Conservation (phyloP, 2,329 filamentous ascomycete species). For the Sporothrix globosa region DNA sequence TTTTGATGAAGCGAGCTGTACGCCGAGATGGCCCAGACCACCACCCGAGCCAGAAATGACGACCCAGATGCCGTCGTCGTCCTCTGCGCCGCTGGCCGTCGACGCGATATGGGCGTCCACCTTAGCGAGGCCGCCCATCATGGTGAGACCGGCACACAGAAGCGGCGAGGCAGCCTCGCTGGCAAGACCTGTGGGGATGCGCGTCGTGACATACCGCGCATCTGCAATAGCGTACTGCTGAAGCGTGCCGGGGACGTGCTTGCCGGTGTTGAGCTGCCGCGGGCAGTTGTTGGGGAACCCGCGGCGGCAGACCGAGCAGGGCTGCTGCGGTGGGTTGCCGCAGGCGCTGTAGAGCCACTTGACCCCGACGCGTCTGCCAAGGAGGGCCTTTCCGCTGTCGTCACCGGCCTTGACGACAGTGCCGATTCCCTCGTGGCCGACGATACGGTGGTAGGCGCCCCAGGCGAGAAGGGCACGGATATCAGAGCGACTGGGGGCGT, state of each 20-base stretch:
- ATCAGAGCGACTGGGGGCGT: not conserved
- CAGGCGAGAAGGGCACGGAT: conserved; percentile 12
- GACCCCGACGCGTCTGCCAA: conserved; percentile 10
- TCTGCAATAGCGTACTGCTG: conserved; percentile 23
- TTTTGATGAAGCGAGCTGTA: not conserved
- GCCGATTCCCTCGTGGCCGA: conserved; percentile 23
- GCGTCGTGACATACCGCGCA: conserved; percentile 15
- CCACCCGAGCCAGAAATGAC: not conserved
- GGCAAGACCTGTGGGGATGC: not conserved
- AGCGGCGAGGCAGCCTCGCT: conserved; percentile 12
- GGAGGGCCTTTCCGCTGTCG: not conserved
- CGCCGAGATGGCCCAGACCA: conserved; percentile 12
- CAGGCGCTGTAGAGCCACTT: conserved; percentile 27
- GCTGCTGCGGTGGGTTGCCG: not conserved
- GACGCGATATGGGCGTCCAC: not conserved
- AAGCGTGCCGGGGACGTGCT: conserved; percentile 17
- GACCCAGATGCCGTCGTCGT: not conserved
- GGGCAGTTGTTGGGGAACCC: conserved; percentile 26
- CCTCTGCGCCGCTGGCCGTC: not conserved
- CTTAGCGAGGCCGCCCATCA: conserved; percentile 26
- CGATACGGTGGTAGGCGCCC: conserved; percentile 18
- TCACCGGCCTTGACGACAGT: conserved; percentile 18
- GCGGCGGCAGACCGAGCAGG: not conserved
- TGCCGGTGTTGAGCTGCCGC: conserved; percentile 19
- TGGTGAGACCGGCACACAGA: conserved; percentile 25